Evolutionary conservation across 2,329 filamentous ascomycete species (phyloP).

Genomic region (Verruconis gallopava): DNA sequence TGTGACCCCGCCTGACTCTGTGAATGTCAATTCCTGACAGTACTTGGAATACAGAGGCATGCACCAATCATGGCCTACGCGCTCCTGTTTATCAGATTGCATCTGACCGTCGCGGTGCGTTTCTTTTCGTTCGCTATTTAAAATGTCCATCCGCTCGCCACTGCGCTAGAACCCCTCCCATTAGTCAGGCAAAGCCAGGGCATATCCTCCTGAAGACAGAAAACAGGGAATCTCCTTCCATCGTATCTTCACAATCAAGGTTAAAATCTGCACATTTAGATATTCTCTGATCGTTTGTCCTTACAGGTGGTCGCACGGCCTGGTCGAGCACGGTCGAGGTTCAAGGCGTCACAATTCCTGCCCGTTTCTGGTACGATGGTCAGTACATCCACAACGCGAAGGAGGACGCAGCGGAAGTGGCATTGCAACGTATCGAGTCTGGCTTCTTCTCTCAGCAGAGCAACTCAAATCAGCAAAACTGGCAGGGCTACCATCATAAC

Average conservation of each 20-base stretch:
- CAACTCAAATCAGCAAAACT: not conserved
- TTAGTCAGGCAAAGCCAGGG: no score
- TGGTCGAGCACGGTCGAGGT: slow-evolving; percentile 78
- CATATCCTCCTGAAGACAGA: no score
- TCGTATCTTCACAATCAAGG: no score
- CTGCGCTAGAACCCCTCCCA: no score
- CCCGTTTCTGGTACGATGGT: slow-evolving; percentile 78
- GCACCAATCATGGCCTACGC: slow-evolving; percentile 39
- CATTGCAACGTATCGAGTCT: slow-evolving; percentile 22
- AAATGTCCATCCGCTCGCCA: no score
- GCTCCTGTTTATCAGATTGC: slow-evolving; percentile 55
- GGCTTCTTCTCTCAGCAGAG: not conserved
- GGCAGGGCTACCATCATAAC: not conserved
- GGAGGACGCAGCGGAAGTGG: slow-evolving; percentile 83
- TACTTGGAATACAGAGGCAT: slow-evolving; percentile 19
- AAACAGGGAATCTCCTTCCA: no score
- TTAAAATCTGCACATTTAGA: no score
- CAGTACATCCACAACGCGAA: slow-evolving; percentile 75
- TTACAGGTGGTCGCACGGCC: slow-evolving; percentile 63
- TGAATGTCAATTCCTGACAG: no score
- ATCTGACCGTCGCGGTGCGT: slow-evolving; percentile 60
- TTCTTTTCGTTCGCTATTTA: not conserved
- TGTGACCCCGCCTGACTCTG: no score
- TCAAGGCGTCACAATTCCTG: slow-evolving; percentile 49
- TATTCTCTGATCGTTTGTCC: not conserved